Base-by-base conservation (phyloP, 305 asterid genomes). In the Stenogyne calaminthoides region DNA sequence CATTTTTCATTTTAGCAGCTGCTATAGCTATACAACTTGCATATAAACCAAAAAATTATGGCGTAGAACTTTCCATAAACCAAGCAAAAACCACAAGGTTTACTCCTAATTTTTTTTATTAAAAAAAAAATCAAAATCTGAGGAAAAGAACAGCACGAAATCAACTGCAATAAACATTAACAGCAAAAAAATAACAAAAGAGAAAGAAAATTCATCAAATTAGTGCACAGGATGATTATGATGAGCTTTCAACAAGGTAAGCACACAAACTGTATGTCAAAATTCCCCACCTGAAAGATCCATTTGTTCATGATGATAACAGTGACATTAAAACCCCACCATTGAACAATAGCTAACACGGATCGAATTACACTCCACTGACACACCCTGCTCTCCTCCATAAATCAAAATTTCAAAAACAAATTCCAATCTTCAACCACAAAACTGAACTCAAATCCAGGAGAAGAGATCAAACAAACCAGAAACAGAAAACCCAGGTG, bases 251-350 rank as follows among this genome's bases (percentile, higher is more conserved):
- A 39, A 61, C 32, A 25, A 67, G 69, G 16, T 27, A 18, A 70
- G 42, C 59, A 61, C 11, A 16, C 10, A 59, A 58, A 60, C 7
- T 47, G 55, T 10, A 37, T 10, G 69, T 18, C 15, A 4, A 40
- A 66, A 71, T 61, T 22, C 56, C 56, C 32, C 65, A 76, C 80
- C 97, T 92, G 97, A 77, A 92, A 92, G 96, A 92, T 92, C 97
- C 97, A 92, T 77, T 92, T 92, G 81, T 92, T 92, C 92, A 92
- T 87, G 85, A 89, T 92, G 81, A 92, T 89, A 54, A 92, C 97
- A 52, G 96, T 87, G 65, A 92, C 97, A 84, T 92, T 92, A 84
- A 90, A 92, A 44, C 90, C 93, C 95, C 97, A 92, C 97, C 96
- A 92, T 73, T 92, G 97, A 74, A 92, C 15, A 69, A 92, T 89